Evolutionary conservation across 2,329 filamentous ascomycete species (phyloP).

Genomic region (Ustulina deusta): DNA sequence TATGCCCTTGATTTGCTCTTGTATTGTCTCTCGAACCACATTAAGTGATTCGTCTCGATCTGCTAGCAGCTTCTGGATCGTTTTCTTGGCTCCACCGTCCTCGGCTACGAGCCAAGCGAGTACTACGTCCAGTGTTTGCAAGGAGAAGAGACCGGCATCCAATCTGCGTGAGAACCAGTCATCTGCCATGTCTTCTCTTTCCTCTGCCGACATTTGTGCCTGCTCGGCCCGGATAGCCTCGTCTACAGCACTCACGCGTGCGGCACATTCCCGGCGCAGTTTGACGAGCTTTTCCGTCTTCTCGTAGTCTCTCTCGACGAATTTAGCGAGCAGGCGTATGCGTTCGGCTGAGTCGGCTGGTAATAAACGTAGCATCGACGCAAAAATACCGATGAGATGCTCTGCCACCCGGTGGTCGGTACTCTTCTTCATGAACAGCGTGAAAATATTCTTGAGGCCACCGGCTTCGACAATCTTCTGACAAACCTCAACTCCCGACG

Average conservation of each 20-base stretch:
- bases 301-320: conserved; percentile 93
- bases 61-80: conserved; percentile 72
- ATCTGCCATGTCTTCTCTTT: conserved; percentile 70
- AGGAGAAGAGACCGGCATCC: conserved; percentile 84
- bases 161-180: conserved; percentile 81
- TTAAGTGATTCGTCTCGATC: conserved; percentile 75
- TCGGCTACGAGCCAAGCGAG: conserved; percentile 93
- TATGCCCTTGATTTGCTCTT: conserved; percentile 66
- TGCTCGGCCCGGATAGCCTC: conserved; percentile 70
- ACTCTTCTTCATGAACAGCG: conserved; percentile 85
- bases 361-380: conserved; percentile 81
- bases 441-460: conserved; percentile 86
- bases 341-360: conserved; percentile 81
- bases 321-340: conserved; percentile 90
- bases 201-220: conserved; percentile 65
- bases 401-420: conserved; percentile 76
- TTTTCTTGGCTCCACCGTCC: conserved; percentile 78
- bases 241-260: conserved; percentile 72
- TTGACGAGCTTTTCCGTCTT: conserved; percentile 81
- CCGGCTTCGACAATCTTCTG: conserved; percentile 82
- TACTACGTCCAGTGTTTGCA: conserved; percentile 86
- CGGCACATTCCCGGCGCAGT: conserved; percentile 77
- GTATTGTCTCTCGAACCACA: conserved; percentile 74
- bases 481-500: conserved; percentile 71
- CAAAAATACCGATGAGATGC: conserved; percentile 87